Evolutionary conservation across 805 yeast genomes (phyloP).

Genomic region (Candida awuae): DNA sequence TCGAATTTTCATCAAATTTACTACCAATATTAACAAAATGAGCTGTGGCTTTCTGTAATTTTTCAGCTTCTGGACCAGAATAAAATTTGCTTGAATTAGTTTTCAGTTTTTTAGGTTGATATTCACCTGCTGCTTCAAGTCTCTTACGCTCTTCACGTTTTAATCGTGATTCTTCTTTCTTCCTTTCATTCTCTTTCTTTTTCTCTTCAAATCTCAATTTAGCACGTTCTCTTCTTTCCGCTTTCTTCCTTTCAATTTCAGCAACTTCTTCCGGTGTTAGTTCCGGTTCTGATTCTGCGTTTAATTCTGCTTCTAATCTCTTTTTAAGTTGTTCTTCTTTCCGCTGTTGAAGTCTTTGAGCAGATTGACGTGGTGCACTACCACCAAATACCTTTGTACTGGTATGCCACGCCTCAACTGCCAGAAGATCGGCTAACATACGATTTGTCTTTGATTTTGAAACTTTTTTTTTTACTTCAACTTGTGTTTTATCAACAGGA

Average conservation of each 20-base stretch:
- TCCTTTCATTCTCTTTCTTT: constrained; percentile 1
- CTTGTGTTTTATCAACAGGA: too few relatives aligned
- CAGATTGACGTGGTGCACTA: constrained; percentile 4
- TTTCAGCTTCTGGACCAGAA: constrained; percentile 15
- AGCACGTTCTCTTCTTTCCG: not conserved
- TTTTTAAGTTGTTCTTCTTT: constrained; percentile 7
- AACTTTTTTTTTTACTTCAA: not conserved
- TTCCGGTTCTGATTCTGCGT: not conserved
- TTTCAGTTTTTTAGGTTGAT: constrained; percentile 1
- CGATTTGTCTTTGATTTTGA: not conserved
- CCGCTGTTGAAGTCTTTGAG: constrained; percentile 9
- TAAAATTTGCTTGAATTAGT: constrained; percentile 12
- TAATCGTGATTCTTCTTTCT: not conserved
- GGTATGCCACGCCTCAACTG: not conserved
- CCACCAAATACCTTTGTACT: constrained; percentile 1
- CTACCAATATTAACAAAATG: constrained; percentile 21
- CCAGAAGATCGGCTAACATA: constrained; percentile 15
- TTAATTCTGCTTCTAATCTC: constrained; percentile 1
- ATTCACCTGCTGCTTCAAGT: constrained; percentile 1
- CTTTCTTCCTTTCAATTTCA: constrained; percentile 4
- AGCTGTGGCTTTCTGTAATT: constrained; percentile 20
- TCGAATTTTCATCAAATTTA: constrained; percentile 13
- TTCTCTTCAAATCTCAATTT: not conserved
- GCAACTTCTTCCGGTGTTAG: constrained; percentile 6
- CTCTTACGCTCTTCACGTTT: constrained; percentile 1